phyloP scores from a whole-genome alignment of 1,284 basidiomycete species.

The Earliella scabrosa region DNA sequence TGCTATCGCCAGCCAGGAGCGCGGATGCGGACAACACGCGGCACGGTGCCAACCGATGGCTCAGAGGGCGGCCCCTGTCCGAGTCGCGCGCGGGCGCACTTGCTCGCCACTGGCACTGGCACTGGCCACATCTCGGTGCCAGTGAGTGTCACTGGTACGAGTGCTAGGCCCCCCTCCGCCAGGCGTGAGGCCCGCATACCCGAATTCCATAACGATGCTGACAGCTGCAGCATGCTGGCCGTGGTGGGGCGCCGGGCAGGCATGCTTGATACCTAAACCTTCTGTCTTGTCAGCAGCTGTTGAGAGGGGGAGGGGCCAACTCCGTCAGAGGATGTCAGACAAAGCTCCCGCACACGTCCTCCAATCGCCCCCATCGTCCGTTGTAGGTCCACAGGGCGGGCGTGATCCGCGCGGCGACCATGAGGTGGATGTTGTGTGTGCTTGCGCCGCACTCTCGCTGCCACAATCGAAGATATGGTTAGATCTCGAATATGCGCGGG shows the following conservation, averaged over 20 bases:
- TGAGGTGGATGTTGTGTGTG: slow-evolving; percentile 14
- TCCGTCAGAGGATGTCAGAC: background rate
- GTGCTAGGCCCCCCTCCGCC: slow-evolving; percentile 2
- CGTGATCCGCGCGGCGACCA: slow-evolving; percentile 22
- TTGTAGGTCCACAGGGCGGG: slow-evolving; percentile 24
- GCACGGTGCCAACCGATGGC: background rate
- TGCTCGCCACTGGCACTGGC: too few species aligned
- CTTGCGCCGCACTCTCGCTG: background rate
- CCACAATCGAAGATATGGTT: slow-evolving; percentile 9
- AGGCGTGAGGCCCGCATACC: background rate
- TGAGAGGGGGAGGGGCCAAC: background rate
- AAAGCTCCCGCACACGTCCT: slow-evolving; percentile 3
- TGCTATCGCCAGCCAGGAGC: background rate
- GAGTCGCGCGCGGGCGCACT: background rate
- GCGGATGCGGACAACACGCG: background rate
- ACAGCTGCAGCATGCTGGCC: background rate
- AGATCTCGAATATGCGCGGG: slow-evolving; percentile 12
- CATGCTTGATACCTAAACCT: slow-evolving; percentile 4
- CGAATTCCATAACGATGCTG: background rate
- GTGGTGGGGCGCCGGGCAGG: slow-evolving; percentile 4
- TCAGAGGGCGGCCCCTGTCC: background rate
- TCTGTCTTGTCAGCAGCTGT: background rate
- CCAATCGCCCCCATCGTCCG: slow-evolving; percentile 13
- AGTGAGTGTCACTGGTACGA: slow-evolving; percentile 2
- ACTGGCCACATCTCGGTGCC: background rate